Evolutionary conservation across 2,329 filamentous ascomycete genomes (phyloP).

Genomic region (Penicillium sp.): DNA sequence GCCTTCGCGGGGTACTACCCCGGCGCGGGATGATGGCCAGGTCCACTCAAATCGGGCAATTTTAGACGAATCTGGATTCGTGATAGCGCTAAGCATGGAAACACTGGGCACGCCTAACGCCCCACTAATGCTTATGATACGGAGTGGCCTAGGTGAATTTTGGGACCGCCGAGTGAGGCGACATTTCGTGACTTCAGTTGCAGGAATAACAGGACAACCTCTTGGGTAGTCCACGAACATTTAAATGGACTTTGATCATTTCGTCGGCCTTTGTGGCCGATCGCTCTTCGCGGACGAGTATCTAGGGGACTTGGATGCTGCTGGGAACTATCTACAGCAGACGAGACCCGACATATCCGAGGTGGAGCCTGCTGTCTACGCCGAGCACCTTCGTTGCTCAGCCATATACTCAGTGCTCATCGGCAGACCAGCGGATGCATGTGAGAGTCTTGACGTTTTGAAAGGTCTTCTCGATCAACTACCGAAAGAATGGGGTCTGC

Average conservation of each 20-base stretch:
- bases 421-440: slow-evolving; percentile 25
- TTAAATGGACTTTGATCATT: slow-evolving; percentile 22
- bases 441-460: slow-evolving; percentile 14
- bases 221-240: neutral
- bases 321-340: slow-evolving; percentile 21
- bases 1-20: slow-evolving; percentile 9
- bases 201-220: neutral
- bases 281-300: slow-evolving; percentile 30
- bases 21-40: neutral
- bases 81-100: slow-evolving; percentile 1
- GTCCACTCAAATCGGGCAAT: slow-evolving; percentile 15
- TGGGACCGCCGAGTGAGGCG: neutral
- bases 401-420: slow-evolving; percentile 22
- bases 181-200: neutral
- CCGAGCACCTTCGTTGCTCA: slow-evolving; percentile 26
- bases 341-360: neutral
- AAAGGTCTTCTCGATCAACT: slow-evolving; percentile 19
- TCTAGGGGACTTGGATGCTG: slow-evolving; percentile 26
- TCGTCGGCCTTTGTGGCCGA: slow-evolving; percentile 21
- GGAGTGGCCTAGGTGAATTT: neutral
- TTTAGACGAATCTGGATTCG: slow-evolving; percentile 19
- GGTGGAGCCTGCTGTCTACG: slow-evolving; percentile 12
- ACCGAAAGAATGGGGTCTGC: slow-evolving; percentile 30
- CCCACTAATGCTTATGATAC: slow-evolving; percentile 2
- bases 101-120: neutral